Evolutionary conservation across 768 basidiomycete genomes (phyloP), one percentile per base, ranked within the genome.

Genomic region (Leccinum truebloodii): DNA sequence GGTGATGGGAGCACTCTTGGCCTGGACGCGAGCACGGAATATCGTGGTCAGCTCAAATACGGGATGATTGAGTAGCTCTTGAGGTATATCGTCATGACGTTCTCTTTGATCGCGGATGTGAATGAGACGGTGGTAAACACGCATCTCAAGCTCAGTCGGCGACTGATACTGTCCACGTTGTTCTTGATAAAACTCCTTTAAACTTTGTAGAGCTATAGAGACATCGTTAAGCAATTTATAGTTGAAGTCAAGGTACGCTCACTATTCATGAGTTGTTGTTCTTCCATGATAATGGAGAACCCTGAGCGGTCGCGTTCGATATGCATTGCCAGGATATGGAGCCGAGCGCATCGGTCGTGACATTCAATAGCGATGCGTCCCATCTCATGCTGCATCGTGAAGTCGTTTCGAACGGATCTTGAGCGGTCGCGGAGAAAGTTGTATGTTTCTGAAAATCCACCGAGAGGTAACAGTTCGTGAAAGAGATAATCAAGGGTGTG

Each of bases 151-250:
- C 69, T 98, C 95, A 41, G 89, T 90, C 0, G 89, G 86, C 10
- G 89, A 90, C 66, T 86, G 76, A 61, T 88, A 88, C 46, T 77
- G 75, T 9, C 79, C 82, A 0, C 85, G 80, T 59, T 91, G 87
- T 68, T 97, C 95, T 63, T 92, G 87, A 69, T 97, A 96, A 67
- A 94, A 95, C 69, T 98, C 92, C 73, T 93, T 94, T 58, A 98
- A 80, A 67, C 90, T 93, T 72, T 93, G 92, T 39, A 98, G 81
- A 16, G 94, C 95, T 98, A 66, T n/a, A 30, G 52, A 13, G 9
- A 20, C 3, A 37, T 52, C 30, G n/a, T 55, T 49, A 62, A n/a
- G 48, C 32, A 13, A 34, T 59, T 37, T 57, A 55, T 48, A 37
- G 22, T 1, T 41, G 26, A 46, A 52, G 10, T 18, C 24, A 12